phyloP scores from a whole-genome alignment of 164 flowering plant genomes.

The Litsea cubeba region DNA sequence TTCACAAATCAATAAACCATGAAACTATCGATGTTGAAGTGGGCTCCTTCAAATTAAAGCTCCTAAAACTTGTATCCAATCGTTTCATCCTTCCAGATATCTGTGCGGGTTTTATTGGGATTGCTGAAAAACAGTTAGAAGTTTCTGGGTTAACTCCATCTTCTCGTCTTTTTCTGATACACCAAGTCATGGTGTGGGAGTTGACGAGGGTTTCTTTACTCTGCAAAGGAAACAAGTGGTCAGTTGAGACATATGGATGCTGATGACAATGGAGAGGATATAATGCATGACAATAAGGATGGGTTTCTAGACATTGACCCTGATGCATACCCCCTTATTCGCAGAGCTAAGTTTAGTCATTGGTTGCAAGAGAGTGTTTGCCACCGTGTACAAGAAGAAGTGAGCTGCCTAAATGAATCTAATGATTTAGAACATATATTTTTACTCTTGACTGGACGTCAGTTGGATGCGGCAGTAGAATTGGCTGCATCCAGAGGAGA shows the following conservation, averaged over 20 bases:
- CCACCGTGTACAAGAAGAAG: slow-evolving; percentile 77
- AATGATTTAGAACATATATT: slow-evolving; percentile 63
- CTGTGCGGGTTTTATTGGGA: slow-evolving; percentile 61
- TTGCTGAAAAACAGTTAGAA: slow-evolving; percentile 71
- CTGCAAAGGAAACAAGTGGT: slow-evolving; percentile 44
- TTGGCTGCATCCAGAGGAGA: slow-evolving; percentile 83
- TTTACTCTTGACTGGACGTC: slow-evolving; percentile 78
- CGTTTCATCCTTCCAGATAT: slow-evolving; percentile 64
- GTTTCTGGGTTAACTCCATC: slow-evolving; percentile 60
- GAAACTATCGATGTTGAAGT: slow-evolving; percentile 43
- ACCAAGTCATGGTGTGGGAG: slow-evolving; percentile 94
- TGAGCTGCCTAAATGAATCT: slow-evolving; percentile 63
- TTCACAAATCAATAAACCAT: slow-evolving; percentile 62
- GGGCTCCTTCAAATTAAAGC: slow-evolving; percentile 61
- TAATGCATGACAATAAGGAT: slow-evolving; percentile 69
- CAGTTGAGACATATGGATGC: slow-evolving; percentile 33
- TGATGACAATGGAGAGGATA: slow-evolving; percentile 68
- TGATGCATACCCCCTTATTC: slow-evolving; percentile 81
- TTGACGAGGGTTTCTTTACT: slow-evolving; percentile 87
- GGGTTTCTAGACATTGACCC: slow-evolving; percentile 49
- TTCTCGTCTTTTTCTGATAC: slow-evolving; percentile 56
- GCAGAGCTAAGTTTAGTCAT: slow-evolving; percentile 88
- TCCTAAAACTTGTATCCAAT: slow-evolving; percentile 58
- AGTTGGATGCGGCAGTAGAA: slow-evolving; percentile 80
- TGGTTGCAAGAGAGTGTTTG: slow-evolving; percentile 97